Base-by-base conservation (phyloP, 2,329 filamentous ascomycete species). In the Ophiocordyceps sinensis region DNA sequence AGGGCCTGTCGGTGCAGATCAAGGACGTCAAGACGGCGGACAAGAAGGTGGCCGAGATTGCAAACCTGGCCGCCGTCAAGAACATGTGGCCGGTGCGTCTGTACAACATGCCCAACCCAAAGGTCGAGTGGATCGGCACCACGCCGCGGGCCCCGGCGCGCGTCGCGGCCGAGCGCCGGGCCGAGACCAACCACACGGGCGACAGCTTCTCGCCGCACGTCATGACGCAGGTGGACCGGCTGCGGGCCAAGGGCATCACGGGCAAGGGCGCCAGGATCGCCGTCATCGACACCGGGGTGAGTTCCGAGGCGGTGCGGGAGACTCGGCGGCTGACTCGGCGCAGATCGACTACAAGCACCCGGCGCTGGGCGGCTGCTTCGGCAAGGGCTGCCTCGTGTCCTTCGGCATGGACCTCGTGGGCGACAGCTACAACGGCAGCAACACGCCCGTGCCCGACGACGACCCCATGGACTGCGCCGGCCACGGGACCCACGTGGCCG, bases 341-440 rank as follows among this genome's bases (percentile, higher is more conserved):
- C 36, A 71, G 68, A 60, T 78, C 38, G 77, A 82, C 52, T 81
- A 79, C 51, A 66, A 60, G 1, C 77, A 82, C 49, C 72, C 75
- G 2, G 73, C 74, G 26, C 67, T 82, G 0, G 78, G 78, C 14
- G 75, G 75, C 37, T 77, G 77, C 50, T 80, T 79, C 51, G 78
- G 77, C 2, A 50, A 63, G 1, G 73, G 67, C 12, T 79, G 70
- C 48, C 61, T 79, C 34, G 71, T 82, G 15, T 63, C 65, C 4
- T 71, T 67, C 43, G 77, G 78, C 15, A 63, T 63, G 30, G 75
- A 78, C 46, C 61, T 77, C 35, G 68, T 77, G 15, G 76, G 75
- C 15, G 72, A 80, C 41, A 60, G 58, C 38, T 75, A 69, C 54
- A 58, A 48, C 36, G 64, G 63, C 36, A 41, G 44, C 38, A 63